Conservation (phyloP, 2,329 filamentous ascomycete genomes). For the Dothideomycetidae sp. region DNA sequence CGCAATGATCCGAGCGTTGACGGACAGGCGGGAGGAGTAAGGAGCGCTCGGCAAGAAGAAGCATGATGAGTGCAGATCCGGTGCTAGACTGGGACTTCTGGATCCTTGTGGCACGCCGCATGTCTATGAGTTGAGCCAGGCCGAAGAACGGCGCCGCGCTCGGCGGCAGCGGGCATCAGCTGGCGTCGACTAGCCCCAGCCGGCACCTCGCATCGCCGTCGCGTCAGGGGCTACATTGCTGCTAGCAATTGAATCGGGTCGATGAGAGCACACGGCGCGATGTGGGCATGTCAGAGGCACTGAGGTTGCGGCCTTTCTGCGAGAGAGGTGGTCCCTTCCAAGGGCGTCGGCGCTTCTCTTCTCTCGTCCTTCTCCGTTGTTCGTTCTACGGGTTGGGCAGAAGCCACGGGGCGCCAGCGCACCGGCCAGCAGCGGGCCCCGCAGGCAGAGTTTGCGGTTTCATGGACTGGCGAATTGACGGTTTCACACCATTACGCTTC, state of each 20-base stretch:
- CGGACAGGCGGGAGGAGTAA: neutral
- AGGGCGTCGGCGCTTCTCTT: neutral
- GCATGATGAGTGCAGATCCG: neutral
- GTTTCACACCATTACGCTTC: neutral
- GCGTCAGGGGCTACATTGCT: no score
- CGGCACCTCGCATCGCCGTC: neutral
- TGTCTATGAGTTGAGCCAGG: neutral
- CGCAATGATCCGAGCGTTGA: neutral
- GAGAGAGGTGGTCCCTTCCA: no score
- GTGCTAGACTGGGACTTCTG: neutral
- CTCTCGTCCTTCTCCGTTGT: neutral
- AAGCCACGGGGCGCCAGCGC: neutral
- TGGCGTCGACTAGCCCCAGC: neutral
- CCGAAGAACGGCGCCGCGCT: neutral
- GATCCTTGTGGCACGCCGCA: neutral
- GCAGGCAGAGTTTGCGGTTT: neutral
- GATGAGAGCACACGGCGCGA: no score
- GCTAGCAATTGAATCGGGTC: no score
- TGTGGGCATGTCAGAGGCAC: no score
- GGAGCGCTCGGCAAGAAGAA: neutral
- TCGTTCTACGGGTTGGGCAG: neutral
- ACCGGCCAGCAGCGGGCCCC: neutral
- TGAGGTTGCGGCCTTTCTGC: no score
- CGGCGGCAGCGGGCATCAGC: neutral
- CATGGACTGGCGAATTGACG: neutral